A percentile compares a stretch with the other conserved stretches of the same genome.
Evolutionary conservation across 495 filamentous ascomycete species (phyloP).

Genomic region (Cryomyces minteri): DNA sequence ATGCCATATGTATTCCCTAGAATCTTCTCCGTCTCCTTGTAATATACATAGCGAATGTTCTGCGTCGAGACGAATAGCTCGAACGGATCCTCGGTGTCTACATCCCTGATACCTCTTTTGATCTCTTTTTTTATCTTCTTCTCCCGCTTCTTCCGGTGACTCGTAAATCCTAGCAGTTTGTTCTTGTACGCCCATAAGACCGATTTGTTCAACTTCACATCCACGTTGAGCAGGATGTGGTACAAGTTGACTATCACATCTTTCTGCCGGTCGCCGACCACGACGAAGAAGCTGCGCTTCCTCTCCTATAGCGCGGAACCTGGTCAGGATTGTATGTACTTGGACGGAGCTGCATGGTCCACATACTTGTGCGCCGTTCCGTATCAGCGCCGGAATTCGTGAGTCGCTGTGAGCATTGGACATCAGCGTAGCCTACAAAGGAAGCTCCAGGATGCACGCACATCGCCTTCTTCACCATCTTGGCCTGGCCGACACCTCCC

Average conservation of each 20-base stretch:
- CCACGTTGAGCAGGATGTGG: slow-evolving; percentile 76
- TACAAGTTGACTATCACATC: slow-evolving; percentile 94
- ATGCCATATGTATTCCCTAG: slow-evolving; percentile 97
- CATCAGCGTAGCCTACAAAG: neutral
- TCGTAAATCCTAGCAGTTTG: slow-evolving; percentile 82
- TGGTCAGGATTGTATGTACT: neutral
- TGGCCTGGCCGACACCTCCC: neutral
- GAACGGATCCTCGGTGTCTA: slow-evolving; percentile 93
- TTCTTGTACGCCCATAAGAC: slow-evolving; percentile 99
- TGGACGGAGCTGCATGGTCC: neutral
- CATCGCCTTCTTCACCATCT: slow-evolving; percentile 26
- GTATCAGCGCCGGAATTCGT: slow-evolving; percentile 88
- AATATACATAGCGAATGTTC: slow-evolving; percentile 97
- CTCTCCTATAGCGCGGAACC: slow-evolving; percentile 26
- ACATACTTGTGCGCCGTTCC: slow-evolving; percentile 65
- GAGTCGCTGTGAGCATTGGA: slow-evolving; percentile 41
- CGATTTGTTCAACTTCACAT: slow-evolving; percentile 90
- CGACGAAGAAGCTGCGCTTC: slow-evolving; percentile 92
- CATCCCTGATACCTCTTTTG: slow-evolving; percentile 83
- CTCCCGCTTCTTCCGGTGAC: slow-evolving; percentile 93
- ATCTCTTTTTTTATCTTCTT: slow-evolving; percentile 96
- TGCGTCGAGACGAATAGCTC: slow-evolving; percentile 94
- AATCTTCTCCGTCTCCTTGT: slow-evolving; percentile 99
- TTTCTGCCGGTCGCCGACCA: slow-evolving; percentile 90
- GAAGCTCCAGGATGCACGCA: neutral